Conservation (phyloP, 2,329 filamentous ascomycete genomes). For the Verticillium zaregamsianum region DNA sequence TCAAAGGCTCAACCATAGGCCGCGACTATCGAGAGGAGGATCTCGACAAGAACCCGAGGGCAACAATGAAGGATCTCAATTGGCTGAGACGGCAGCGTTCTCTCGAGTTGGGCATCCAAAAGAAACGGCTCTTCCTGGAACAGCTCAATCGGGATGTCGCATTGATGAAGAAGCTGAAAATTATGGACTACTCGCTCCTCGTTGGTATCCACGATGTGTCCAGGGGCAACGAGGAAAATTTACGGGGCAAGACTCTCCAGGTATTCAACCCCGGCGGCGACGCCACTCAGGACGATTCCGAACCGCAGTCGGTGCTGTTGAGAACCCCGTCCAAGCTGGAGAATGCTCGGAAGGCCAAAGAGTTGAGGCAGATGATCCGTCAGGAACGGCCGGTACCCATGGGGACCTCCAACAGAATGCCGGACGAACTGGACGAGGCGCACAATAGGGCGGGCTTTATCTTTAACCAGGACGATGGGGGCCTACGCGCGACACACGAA, state of each 20-base stretch:
- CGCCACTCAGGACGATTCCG: constrained; percentile 51
- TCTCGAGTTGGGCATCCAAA: constrained; percentile 82
- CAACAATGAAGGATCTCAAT: constrained; percentile 94
- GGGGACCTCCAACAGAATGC: constrained; percentile 80
- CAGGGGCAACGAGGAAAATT: constrained; percentile 90
- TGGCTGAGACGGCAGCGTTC: constrained; percentile 85
- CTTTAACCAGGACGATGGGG: constrained; percentile 93
- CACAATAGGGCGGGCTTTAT: constrained; percentile 67
- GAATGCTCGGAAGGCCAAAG: constrained; percentile 83
- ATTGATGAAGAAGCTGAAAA: constrained; percentile 80
- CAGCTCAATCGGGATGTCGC: constrained; percentile 86
- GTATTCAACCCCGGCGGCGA: constrained; percentile 90
- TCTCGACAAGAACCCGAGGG: constrained; percentile 81
- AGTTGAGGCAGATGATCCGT: constrained; percentile 88
- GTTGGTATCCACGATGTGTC: constrained; percentile 90
- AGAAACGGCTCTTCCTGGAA: constrained; percentile 82
- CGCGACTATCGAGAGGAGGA: constrained; percentile 88
- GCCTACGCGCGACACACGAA: constrained; percentile 88
- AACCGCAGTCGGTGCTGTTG: constrained; percentile 62
- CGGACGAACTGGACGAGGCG: constrained; percentile 77
- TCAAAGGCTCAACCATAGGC: constrained; percentile 94
- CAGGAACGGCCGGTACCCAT: constrained; percentile 91
- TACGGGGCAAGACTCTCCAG: constrained; percentile 82
- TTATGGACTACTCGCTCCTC: constrained; percentile 98
- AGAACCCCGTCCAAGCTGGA: constrained; percentile 93